phyloP scores from a whole-genome alignment of 176 grass and related monocot genomes.

The Carex kokanica region DNA sequence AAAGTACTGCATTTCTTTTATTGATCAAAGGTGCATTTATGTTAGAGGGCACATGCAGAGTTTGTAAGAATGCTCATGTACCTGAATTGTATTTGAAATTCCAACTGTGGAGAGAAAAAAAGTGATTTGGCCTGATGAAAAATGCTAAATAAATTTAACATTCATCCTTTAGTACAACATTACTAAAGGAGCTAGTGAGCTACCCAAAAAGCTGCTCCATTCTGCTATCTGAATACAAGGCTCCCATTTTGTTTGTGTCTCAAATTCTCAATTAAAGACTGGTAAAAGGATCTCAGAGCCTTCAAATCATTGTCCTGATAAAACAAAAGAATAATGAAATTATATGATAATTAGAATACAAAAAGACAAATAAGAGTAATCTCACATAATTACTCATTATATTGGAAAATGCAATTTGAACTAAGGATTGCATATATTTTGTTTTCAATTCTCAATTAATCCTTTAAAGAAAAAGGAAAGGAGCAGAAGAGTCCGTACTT shows the following conservation, averaged over 20 bases:
- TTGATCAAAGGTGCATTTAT: not conserved
- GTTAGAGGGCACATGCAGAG: not conserved
- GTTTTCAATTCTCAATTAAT: not conserved
- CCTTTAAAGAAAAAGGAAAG: slow-evolving; percentile 5
- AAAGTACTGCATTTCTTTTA: not conserved
- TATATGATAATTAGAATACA: slow-evolving; percentile 25
- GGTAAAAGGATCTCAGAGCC: slow-evolving; percentile 79
- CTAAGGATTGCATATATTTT: slow-evolving; percentile 19
- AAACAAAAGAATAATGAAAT: slow-evolving; percentile 14
- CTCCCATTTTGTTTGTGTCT: slow-evolving; percentile 82
- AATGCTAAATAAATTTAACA: slow-evolving; percentile 5
- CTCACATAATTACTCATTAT: slow-evolving; percentile 14
- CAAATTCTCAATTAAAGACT: slow-evolving; percentile 83
- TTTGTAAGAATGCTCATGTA: slow-evolving; percentile 7
- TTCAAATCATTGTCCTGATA: slow-evolving; percentile 74
- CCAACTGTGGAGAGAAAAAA: slow-evolving; percentile 6
- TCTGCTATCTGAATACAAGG: slow-evolving; percentile 94
- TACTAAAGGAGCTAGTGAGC: not conserved
- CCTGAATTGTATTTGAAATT: slow-evolving; percentile 7
- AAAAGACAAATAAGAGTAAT: slow-evolving; percentile 14
- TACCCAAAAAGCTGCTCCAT: slow-evolving; percentile 22
- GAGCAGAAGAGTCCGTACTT: slow-evolving; percentile 31
- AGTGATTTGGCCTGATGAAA: not conserved
- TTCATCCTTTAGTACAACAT: not conserved
- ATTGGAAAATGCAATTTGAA: slow-evolving; percentile 5